phyloP scores from a whole-genome alignment of 352 stramenopile genomes.

The Ophiocytium majus region DNA sequence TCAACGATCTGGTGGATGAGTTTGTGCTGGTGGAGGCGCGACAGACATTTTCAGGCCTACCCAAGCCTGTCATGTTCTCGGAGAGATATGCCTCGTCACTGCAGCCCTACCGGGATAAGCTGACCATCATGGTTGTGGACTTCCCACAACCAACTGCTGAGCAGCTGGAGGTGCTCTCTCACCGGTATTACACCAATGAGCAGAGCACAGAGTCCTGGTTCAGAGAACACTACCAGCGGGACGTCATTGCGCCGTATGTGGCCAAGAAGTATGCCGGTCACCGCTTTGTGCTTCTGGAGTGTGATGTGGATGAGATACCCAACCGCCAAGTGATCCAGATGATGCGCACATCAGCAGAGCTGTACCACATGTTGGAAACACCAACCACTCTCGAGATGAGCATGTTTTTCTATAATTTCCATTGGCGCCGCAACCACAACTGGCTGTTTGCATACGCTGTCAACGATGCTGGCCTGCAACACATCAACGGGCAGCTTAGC shows the following conservation, averaged over 20 bases:
- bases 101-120: background rate
- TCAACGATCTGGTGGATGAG: background rate
- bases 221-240: background rate
- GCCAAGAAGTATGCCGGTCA: background rate
- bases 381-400: background rate
- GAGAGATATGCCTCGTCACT: background rate
- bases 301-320: constrained; percentile 6
- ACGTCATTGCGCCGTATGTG: background rate
- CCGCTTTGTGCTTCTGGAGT: background rate
- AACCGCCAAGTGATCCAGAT: background rate
- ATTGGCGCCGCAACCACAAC: background rate
- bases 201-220: background rate
- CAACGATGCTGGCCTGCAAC: background rate
- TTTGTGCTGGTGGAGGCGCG: background rate
- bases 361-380: background rate
- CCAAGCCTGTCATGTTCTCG: background rate
- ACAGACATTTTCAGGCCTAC: background rate
- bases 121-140: background rate
- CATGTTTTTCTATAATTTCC: constrained; percentile 12
- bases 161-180: no score
- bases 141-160: background rate
- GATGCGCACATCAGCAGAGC: background rate
- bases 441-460: background rate
- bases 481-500: background rate
- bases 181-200: background rate